Base-by-base conservation (phyloP, 2,329 filamentous ascomycete species). In the Sphaerulina vaccinii region DNA sequence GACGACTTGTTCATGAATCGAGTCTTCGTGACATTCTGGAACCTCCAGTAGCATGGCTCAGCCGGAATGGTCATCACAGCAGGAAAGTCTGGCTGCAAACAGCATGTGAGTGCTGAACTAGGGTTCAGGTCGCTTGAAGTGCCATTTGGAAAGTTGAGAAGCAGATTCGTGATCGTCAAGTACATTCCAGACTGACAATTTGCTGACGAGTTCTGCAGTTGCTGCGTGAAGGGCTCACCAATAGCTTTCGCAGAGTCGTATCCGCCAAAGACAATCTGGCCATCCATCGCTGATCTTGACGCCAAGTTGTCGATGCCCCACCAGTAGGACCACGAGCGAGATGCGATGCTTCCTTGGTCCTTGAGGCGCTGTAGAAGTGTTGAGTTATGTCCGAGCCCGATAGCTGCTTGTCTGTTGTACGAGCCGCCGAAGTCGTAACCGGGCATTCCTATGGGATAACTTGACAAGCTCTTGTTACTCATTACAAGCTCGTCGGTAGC, bases 221-320 rank as follows among this genome's bases (percentile, higher is more conserved):
- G 37, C 23, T 54, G 33, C 1, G 63, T 67, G 27, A 60, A 49
- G 19, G 62, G 64, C 13, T 23, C 13, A 7, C 65, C 65, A 1
- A 32, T 52, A 2, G 58, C 54, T 40, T 67, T 67, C 13, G 63
- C 65, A 10, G 52, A 49, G 49, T 68, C 66, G 45, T 65, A 65
- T 15, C 65, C 65, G 10, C 66, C 66, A 19, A 68, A 54, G 4
- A 66, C 60, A 8, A 67, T 40, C 23, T 46, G 58, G 8, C 66
- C 66, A 42, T 67, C 59, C 49, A 58, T 60, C 19, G 58, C 51
- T n/a, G 40, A 39, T 5, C 40, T 19, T 1, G 48, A 19, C 3
- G 59, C 51, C 9, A 59, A 51, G 16, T 62, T 63, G 7, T 51
- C 56, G 27, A 55, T 49, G 6, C 65, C 65, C 51, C 55, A 64